Evolutionary conservation across 129 eudicot species (phyloP).

Genomic region (Flaveria sonorensis): DNA sequence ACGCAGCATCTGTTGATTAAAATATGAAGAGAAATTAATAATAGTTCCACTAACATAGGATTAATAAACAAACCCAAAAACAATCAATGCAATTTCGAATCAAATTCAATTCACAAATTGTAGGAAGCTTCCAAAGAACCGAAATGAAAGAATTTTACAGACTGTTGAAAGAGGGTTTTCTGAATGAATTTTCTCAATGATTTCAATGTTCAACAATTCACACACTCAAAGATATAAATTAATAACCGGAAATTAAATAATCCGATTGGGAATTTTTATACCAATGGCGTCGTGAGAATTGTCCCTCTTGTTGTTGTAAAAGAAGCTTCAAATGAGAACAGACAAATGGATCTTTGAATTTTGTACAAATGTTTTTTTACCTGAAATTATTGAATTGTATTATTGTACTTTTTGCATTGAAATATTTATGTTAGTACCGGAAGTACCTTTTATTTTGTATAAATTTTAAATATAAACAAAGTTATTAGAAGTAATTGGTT

Average conservation of each 20-base stretch:
- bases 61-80: slow-evolving; percentile 14
- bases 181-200: neutral
- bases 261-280: slow-evolving; percentile 30
- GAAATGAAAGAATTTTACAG: slow-evolving; percentile 19
- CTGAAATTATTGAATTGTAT: neutral
- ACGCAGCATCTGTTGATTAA: slow-evolving; percentile 29
- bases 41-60: slow-evolving; percentile 29
- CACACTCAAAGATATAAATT: slow-evolving; percentile 20
- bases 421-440: slow-evolving; percentile 1
- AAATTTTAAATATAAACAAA: neutral
- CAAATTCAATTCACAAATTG: slow-evolving; percentile 26
- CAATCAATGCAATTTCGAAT: slow-evolving; percentile 23
- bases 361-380: slow-evolving; percentile 22
- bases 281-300: slow-evolving; percentile 35
- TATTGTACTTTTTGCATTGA: neutral
- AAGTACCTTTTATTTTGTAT: neutral
- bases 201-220: slow-evolving; percentile 2
- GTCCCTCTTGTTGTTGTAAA: slow-evolving; percentile 17
- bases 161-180: slow-evolving; percentile 26
- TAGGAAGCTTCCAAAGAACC: slow-evolving; percentile 34
- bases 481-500: neutral
- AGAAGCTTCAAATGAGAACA: slow-evolving; percentile 29
- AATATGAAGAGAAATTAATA: slow-evolving; percentile 9
- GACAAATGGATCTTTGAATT: slow-evolving; percentile 37
- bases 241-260: neutral